phyloP scores from a whole-genome alignment of 2,329 filamentous ascomycete species.

The Helicocarpus griseus region DNA sequence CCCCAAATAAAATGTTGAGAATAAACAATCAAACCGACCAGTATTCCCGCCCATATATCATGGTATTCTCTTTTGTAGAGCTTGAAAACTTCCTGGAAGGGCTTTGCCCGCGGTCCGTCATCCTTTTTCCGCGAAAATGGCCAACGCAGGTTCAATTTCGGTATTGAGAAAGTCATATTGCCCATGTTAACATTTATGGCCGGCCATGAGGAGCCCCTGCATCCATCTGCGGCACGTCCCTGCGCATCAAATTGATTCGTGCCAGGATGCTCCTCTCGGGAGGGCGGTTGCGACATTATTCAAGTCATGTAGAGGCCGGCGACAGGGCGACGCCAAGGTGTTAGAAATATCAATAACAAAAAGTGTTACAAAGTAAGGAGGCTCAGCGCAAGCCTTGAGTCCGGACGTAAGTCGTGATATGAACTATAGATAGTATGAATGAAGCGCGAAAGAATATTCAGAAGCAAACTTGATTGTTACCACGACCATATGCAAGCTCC shows the following conservation, averaged over 20 bases:
- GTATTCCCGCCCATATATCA: slow-evolving; percentile 76
- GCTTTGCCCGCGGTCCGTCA: slow-evolving; percentile 9
- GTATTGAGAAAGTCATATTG: not conserved
- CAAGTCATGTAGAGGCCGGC: not conserved
- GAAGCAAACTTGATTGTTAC: not conserved
- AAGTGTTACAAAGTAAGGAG: not conserved
- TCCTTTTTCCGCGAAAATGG: not conserved
- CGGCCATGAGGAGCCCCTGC: not conserved
- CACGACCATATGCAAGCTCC: not conserved
- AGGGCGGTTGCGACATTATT: not conserved
- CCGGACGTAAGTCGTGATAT: not conserved
- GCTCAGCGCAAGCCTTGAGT: not conserved
- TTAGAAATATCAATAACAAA: not conserved
- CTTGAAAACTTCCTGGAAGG: slow-evolving; percentile 74
- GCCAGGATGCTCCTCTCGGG: not conserved
- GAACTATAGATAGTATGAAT: not conserved
- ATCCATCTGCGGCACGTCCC: not conserved
- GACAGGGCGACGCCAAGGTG: not conserved
- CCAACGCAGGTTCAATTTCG: not conserved
- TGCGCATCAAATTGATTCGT: not conserved
- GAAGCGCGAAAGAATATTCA: not conserved
- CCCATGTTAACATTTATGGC: not conserved
- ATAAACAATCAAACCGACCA: slow-evolving; percentile 41
- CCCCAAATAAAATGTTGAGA: slow-evolving; percentile 5
- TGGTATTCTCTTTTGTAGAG: slow-evolving; percentile 79